Evolutionary conservation across 345 rosid genomes (phyloP).

Genomic region (Acer saccharum): DNA sequence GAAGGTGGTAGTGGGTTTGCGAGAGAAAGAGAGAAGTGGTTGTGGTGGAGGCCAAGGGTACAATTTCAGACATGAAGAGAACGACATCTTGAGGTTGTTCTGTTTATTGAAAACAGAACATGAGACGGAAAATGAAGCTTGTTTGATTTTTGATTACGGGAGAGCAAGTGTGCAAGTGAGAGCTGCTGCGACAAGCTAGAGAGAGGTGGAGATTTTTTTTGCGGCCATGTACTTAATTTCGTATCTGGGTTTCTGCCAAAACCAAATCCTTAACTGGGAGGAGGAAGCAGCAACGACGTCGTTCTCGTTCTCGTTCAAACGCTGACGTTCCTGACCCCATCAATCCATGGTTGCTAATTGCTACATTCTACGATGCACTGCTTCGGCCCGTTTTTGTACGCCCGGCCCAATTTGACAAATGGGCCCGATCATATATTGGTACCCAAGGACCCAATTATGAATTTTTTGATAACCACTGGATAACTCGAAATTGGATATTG

Average conservation of each 20-base stretch:
- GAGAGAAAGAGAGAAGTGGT: constrained; percentile 32
- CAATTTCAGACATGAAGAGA: constrained; percentile 57
- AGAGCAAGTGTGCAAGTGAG: not conserved
- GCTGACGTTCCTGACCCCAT: no score
- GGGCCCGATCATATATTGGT: not conserved
- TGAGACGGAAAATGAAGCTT: not conserved
- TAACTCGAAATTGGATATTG: no score
- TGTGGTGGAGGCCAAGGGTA: constrained; percentile 46
- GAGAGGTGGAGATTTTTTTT: not conserved
- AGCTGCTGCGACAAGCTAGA: not conserved
- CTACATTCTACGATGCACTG: no score
- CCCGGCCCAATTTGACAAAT: not conserved
- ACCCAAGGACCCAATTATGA: not conserved
- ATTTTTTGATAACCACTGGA: no score
- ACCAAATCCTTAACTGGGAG: not conserved
- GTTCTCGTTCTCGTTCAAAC: not conserved
- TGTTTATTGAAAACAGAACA: constrained; percentile 14
- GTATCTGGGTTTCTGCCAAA: not conserved
- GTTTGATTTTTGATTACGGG: not conserved
- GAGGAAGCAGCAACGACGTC: not conserved
- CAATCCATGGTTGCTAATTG: no score
- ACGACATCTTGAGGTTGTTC: constrained; percentile 41
- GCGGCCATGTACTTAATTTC: not conserved
- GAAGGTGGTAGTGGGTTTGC: constrained; percentile 32
- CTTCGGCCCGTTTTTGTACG: not conserved